phyloP scores from a whole-genome alignment of 2,329 filamentous ascomycete species.

The Clarireedia homoeocarpa region DNA sequence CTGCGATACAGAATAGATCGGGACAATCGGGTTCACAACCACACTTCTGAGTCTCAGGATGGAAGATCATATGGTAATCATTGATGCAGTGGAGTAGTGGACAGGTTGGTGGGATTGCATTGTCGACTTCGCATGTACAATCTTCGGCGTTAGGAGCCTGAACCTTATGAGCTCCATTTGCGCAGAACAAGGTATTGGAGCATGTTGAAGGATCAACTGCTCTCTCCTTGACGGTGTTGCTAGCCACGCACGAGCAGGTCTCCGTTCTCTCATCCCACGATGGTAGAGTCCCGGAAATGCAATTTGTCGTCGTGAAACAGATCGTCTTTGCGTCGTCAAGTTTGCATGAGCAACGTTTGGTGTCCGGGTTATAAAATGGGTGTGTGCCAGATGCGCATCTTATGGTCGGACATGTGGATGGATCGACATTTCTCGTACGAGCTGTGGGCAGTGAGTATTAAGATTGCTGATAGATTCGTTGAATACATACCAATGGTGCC shows the following conservation, averaged over 20 bases:
- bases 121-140: conserved; percentile 15
- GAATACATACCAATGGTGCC: neutral
- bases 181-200: conserved; percentile 13
- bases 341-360: conserved; percentile 9
- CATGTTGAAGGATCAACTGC: conserved; percentile 6
- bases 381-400: conserved; percentile 9
- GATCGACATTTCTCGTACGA: conserved; percentile 4
- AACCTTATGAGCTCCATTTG: conserved; percentile 11
- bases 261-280: conserved; percentile 5
- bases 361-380: conserved; percentile 9
- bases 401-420: conserved; percentile 11
- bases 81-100: conserved; percentile 16
- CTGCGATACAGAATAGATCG: conserved; percentile 15
- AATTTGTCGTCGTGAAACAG: conserved; percentile 7
- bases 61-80: conserved; percentile 15
- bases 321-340: conserved; percentile 3
- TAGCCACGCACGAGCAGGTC: conserved; percentile 7
- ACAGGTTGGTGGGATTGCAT: conserved; percentile 10
- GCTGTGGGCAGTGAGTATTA: neutral
- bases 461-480: neutral
- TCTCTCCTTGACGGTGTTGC: neutral
- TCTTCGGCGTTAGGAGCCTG: conserved; percentile 5
- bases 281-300: neutral
- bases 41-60: conserved; percentile 15
- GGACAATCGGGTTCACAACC: conserved; percentile 16